Evolutionary conservation across 768 basidiomycete species (phyloP).

Genomic region (Lentinula sp.): DNA sequence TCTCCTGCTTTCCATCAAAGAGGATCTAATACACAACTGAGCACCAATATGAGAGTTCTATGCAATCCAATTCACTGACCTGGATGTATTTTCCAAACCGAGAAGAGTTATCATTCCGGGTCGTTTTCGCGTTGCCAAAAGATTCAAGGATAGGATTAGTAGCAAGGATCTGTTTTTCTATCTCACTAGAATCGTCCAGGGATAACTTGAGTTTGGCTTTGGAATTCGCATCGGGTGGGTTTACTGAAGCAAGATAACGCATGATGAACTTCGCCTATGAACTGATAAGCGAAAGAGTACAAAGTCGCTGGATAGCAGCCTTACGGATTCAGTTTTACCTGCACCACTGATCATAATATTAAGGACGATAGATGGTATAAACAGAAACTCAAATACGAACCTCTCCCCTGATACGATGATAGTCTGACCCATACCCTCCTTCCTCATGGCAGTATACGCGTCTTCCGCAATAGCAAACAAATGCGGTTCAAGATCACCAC

Average conservation of each 20-base stretch:
- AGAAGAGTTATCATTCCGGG: conserved; percentile 97
- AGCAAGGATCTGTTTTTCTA: conserved; percentile 94
- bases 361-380: conserved; percentile 4
- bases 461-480: conserved; percentile 99
- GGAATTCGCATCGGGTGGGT: conserved; percentile 58
- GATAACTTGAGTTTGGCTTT: conserved; percentile 67
- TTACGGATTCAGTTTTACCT: conserved; percentile 96
- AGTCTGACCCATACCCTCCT: conserved; percentile 91
- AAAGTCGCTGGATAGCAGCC: conserved; percentile 14
- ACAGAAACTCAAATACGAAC: conserved; percentile 34
- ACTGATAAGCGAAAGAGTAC: background rate
- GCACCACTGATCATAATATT: conserved; percentile 63
- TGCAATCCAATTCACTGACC: conserved; percentile 37
- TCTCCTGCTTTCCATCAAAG: conserved; percentile 92
- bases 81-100: conserved; percentile 99
- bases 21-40: conserved; percentile 62
- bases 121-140: conserved; percentile 99
- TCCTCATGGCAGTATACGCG: conserved; percentile 96
- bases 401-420: conserved; percentile 99
- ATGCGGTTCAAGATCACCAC: conserved; percentile 96
- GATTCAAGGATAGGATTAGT: conserved; percentile 99
- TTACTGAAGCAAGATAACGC: conserved; percentile 97
- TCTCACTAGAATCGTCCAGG: conserved; percentile 85
- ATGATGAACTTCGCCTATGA: conserved; percentile 94
- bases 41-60: background rate